These are phyloP conservation scores for Neurospora pannonica DNA, from an alignment of 495 filamentous ascomycete genomes.

Conservation along the genomic window DNA sequence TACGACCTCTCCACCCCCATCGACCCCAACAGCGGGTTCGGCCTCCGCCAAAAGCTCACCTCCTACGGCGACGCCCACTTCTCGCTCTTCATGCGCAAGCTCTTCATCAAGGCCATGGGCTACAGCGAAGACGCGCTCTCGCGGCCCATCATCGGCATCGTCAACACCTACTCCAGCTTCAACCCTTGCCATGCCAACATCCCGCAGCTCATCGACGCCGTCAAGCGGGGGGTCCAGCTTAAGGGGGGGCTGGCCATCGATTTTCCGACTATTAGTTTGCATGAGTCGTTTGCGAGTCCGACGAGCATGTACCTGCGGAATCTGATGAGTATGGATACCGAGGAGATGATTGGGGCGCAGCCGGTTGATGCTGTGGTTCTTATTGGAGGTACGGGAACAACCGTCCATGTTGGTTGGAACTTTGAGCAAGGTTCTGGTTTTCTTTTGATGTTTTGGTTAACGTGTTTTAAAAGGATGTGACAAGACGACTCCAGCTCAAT, in stretches of 20 bases:
- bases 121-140: constrained; percentile 59
- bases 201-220: constrained; percentile 57
- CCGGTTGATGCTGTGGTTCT: constrained; percentile 55
- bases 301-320: constrained; percentile 64
- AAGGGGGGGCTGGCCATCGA: constrained; percentile 53
- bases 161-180: constrained; percentile 57
- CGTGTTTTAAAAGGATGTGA: constrained; percentile 45
- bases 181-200: constrained; percentile 62
- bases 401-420: background rate
- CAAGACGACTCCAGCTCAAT: constrained; percentile 58
- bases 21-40: constrained; percentile 28
- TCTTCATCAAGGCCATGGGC: constrained; percentile 61
- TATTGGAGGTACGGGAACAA: constrained; percentile 42
- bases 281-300: constrained; percentile 52
- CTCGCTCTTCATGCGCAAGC: constrained; percentile 59
- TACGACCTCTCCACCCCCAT: constrained; percentile 47
- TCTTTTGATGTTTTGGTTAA: background rate
- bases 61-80: constrained; percentile 65
- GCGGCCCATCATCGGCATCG: constrained; percentile 54
- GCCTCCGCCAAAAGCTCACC: constrained; percentile 50
- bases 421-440: background rate
- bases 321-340: constrained; percentile 64
- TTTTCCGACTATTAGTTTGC: constrained; percentile 58
- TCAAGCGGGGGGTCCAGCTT: constrained; percentile 52
- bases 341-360: constrained; percentile 60